Conservation (phyloP, 345 rosid genomes). For the Salix udensis region DNA sequence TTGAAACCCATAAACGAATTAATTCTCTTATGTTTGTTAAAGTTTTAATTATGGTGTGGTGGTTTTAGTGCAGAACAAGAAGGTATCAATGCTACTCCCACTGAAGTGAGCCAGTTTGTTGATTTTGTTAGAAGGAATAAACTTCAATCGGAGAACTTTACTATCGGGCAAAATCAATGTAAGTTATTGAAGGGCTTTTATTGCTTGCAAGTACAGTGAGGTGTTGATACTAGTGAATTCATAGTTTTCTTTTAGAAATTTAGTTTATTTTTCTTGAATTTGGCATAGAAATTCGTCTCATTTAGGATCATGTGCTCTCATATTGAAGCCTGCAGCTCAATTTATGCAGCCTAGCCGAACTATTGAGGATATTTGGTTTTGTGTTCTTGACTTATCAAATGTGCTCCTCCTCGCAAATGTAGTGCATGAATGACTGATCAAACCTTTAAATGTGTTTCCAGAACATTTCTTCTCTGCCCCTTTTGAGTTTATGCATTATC, state of each 20-base stretch:
- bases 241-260: no score
- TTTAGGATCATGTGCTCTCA: background rate
- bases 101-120: constrained; percentile 50
- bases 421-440: no score
- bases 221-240: no score
- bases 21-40: no score
- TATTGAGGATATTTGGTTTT: no score
- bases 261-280: background rate
- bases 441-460: no score
- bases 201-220: background rate
- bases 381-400: no score
- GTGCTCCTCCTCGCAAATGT: no score
- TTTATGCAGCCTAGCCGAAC: no score
- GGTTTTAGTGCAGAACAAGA: constrained; percentile 62
- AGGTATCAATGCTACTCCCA: constrained; percentile 59
- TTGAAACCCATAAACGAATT: no score
- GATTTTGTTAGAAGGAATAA: constrained; percentile 65
- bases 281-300: background rate
- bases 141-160: constrained; percentile 59
- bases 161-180: constrained; percentile 75
- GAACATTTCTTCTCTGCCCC: no score
- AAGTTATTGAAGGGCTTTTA: constrained; percentile 11
- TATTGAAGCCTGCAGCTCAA: background rate
- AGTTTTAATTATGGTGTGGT: background rate
- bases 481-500: no score